Conservation (phyloP, 768 basidiomycete species). For the Termitomyces sp. region DNA sequence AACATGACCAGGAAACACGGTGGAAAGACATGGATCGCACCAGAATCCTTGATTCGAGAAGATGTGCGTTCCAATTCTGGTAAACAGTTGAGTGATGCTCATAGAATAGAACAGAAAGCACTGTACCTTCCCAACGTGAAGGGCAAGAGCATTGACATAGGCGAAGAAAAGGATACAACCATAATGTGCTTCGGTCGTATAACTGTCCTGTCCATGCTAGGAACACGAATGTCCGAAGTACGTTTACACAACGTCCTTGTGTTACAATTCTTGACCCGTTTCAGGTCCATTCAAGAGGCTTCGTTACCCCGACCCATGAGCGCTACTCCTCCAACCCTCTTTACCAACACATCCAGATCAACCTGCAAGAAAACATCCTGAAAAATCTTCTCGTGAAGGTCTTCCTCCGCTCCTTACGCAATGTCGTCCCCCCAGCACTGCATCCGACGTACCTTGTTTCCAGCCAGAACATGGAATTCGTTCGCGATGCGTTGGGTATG, state of each 20-base stretch:
- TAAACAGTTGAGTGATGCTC: neutral
- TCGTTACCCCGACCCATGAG: constrained; percentile 49
- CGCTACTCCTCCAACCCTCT: constrained; percentile 48
- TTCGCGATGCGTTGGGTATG: constrained; percentile 81
- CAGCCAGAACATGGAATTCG: constrained; percentile 78
- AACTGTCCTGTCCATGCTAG: constrained; percentile 77
- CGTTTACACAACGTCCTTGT: neutral
- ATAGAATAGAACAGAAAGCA: constrained; percentile 58
- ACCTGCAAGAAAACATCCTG: constrained; percentile 90
- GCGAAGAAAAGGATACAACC: constrained; percentile 64
- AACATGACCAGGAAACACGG: constrained; percentile 77
- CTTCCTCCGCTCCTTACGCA: constrained; percentile 71
- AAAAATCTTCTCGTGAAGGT: constrained; percentile 87
- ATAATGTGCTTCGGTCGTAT: constrained; percentile 70
- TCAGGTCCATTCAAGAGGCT: constrained; percentile 77
- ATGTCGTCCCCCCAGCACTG: constrained; percentile 53
- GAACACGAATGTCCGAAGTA: constrained; percentile 86
- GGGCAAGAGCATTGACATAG: constrained; percentile 60
- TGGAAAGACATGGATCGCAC: constrained; percentile 94
- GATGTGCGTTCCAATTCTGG: constrained; percentile 52
- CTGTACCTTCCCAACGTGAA: constrained; percentile 85
- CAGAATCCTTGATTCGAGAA: constrained; percentile 81
- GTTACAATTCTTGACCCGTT: neutral
- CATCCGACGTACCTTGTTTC: constrained; percentile 77
- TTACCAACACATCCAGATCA: constrained; percentile 79